Base-by-base conservation (phyloP, 148 eudicot species). In the Persicaria maculosa region DNA sequence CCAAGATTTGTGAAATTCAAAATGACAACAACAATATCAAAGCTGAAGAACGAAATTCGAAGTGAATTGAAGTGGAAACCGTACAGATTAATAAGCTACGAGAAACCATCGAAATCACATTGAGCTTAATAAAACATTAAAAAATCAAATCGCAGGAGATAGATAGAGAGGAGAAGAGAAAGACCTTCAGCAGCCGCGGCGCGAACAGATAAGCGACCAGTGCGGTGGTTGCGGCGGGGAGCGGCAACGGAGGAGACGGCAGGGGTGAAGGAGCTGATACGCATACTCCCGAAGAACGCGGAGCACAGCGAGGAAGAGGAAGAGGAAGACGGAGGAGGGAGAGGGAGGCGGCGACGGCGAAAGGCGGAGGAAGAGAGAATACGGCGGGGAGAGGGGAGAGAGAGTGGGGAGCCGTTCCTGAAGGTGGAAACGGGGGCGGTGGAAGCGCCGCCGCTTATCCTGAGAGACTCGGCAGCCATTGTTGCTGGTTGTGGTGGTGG, bases 391-490 rank as follows among this genome's bases (percentile, higher is more conserved):
- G 70, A 64, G 54, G 77, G 25, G 43, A 22, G 55, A 62, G 77
- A 47, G 52, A 74, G 50, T 14, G 76, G 71, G 40, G 19, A 22
- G 48, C 72, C 72, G 50, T 25, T 52, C 47, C 44, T 50, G 55
- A 55, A 75, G 54, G 47, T 64, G 15, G 57, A 44, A 75, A 68
- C 50, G 4, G 69, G 69, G 69, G 40, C 10, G 61, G 20, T 67
- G 62, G 68, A 75, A 15, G 22, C 20, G 14, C 53, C 17, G 44
- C 72, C 14, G 77, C 72, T 52, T 44, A 75, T 47, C 47, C 72
- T 65, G 72, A 75, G 11, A 16, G 77, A 62, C 59, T 65, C 77
- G 10, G 77, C 77, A 1, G 77, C 77, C 77, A 75, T 75, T 68
- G 48, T 53, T 25, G n/a, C 40, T 31, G 40, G 40, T 31, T 31